Evolutionary conservation across 148 eudicot species (phyloP), one percentile per base, ranked within the genome.

Genomic region (Rhododendron henanense): DNA sequence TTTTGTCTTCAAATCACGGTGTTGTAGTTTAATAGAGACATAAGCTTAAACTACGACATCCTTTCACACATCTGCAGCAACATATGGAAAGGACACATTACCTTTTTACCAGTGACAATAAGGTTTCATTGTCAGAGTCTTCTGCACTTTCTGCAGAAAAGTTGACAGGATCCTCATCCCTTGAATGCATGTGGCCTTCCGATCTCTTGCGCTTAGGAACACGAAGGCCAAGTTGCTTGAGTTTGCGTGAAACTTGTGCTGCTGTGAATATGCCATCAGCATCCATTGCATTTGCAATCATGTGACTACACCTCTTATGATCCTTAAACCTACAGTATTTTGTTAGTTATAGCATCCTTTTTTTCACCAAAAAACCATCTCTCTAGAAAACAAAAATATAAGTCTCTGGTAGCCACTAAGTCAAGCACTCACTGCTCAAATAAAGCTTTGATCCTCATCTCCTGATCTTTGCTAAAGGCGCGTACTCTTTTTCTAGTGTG

Each of bases 211-310:
- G 86, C 86, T 91, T 89, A 44, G 90, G 85, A 88, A 91, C 90
- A 55, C 18, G 91, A 79, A 97, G 91, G 55, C 99, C 98, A 86
- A 97, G 94, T 88, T 95, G 93, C 88, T 92, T 95, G 76, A 97
- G 98, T 88, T 93, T 95, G 83, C 94, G 95, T 19, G 98, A 91
- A 81, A 97, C 89, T 90, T 93, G 98, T 57, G 92, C 93, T 45
- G 98, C 91, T 73, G 98, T 93, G 87, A 93, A 88, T 78, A 71
- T 87, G 81, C 95, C 96, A 80, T 88, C 91, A 51, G 91, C 91
- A 82, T 92, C 94, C 79, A 97, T 90, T 82, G 93, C 96, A 87
- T 89, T 91, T 77, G 98, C 98, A 87, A 97, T 97, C 98, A 94
- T 93, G 90, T 93, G 89, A 90, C 91, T 94, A 91, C 98, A 97